Base-by-base conservation (phyloP, 148 eudicot genomes). In the Rhododendron ovatum region DNA sequence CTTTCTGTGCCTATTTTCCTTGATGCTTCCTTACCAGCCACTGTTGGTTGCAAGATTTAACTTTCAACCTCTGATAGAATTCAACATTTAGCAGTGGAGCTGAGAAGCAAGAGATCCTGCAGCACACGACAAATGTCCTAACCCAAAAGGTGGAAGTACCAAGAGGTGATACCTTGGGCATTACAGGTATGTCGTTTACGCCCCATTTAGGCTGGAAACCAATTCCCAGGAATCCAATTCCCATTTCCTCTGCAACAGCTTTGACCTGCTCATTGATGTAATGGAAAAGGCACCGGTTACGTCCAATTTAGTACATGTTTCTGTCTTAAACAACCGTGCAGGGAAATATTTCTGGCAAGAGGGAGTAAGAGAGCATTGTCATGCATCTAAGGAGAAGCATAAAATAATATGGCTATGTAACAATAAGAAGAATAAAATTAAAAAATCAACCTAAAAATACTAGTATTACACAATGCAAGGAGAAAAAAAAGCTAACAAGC, bases 211-310 rank as follows among this genome's bases (percentile, higher is more conserved):
- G 99, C 89, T 94, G 99, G 86, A 98, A 95, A 57, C 99, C 99
- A 86, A 93, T 93, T 67, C 99, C 99, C 85, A 98, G 82, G 89
- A 98, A 98, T 80, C 99, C 98, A 85, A 95, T 94, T 80, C 98
- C 98, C 98, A 95, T 95, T 92, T 98, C 99, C 89, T 98, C 97
- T 33, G 98, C 91, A 90, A 98, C 98, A 86, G 99, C 98, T 91
- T 98, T 98, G 76, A 95, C 99, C 99, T 98, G 92, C 45, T 83
- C 69, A 82, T 1, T 45, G 80, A 17, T 22, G 51, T 43, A 24
- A 87, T 30, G 43, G 14, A 75, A 18, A 75, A 83, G 71, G 20
- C 79, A 74, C 77, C 26, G 18, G 45, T 47, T 55, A 39, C 43
- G 3, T 37, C 71, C 61, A 24, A 81, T 81, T 61, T 22, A 61